Evolutionary conservation across 306 rosid genomes (phyloP), one percentile per base, ranked within the genome.

Genomic region (Pyrus betulifolia): DNA sequence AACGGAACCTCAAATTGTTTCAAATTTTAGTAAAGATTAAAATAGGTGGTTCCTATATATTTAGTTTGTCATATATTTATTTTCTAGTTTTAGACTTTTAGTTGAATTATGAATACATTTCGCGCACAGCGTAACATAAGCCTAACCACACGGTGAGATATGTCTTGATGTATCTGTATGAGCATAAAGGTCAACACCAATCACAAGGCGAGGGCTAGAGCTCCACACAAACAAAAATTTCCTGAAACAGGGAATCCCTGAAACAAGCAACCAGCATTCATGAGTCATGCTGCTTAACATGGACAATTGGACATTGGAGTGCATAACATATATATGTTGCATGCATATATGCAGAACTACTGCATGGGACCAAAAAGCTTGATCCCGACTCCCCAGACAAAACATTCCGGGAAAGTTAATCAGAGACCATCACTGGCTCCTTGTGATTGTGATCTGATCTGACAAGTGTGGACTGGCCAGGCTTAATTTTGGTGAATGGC

Each of bases 241-340:
- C 66, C 15, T 66, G 73, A 58, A 76, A 67, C 30, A 66, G 67
- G 67, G 79, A 76, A 64, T 38, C 79, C 58, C 54, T 67, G 40
- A 76, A 66, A 67, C 22, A 67, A 18, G 73, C 59, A 46, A 69
- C 35, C 57, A 8, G 31, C 11, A 18, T 69, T 44, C 57, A 1
- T 69, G 22, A 25, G 13, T 27, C 8, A 45, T 27, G n/a, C 35
- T 14, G 67, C 38, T 38, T 5, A 51, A 51, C 55, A 15, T 5
- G 55, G 55, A 51, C 55, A 51, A 51, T 51, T 49, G 55, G 54
- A 51, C 55, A 51, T 49, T 49, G 54, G 54, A 49, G 54, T 49
- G 18, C 54, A 5, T 49, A 2, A 14, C 54, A 49, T 49, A 49
- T 46, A 46, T 49, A 49, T 49, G 54, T 49, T 14, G 52, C 54